Base-by-base conservation (phyloP, 2,329 filamentous ascomycete species). In the Sporothrix mexicana region DNA sequence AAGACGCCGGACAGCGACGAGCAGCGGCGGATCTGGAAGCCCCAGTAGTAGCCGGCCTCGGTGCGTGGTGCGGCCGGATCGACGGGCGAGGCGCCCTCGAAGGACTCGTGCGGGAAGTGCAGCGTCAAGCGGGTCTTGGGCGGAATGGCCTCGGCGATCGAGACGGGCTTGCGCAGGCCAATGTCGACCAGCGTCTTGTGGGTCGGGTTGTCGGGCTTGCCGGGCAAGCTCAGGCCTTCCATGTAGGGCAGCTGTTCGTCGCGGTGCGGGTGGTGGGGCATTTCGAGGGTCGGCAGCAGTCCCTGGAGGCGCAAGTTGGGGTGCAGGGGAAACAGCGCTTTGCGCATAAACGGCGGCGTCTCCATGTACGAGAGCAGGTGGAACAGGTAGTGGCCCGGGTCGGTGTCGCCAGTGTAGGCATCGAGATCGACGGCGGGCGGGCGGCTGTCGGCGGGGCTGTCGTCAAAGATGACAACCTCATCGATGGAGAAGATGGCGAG, bases 41-140 rank as follows among this genome's bases (percentile, higher is more conserved):
- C 94, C 93, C 94, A 97, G 82, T 95, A 97, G 81, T 94, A 96
- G 0, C 94, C 94, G 1, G 85, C 88, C 75, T 94, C 89, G 70
- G 92, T 91, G 73, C 93, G 87, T 0, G 94, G 94, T 2, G 86
- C 83, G 36, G 87, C 84, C 0, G 93, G 92, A 49, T 90, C 85
- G 2, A 95, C 90, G 17, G 91, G 88, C 71, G 90, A 86, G 0
- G 88, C 89, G 75, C 74, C 79, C 1, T 78, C 80, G 67, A 82
- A 78, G 20, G 83, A 81, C 71, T 84, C 80, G 17, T 85, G 80
- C 17, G 87, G 82, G 76, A 95, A 89, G 73, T 88, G 88, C 23
- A 97, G 82, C 0, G 94, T 97, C 41, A 96, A 87, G 61, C 94
- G 87, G 3, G 91, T 93, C 74, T 90, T 90, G 55, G 88, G 85